Base-by-base conservation (phyloP, 2,329 filamentous ascomycete species). In the Ophiostoma sp. region DNA sequence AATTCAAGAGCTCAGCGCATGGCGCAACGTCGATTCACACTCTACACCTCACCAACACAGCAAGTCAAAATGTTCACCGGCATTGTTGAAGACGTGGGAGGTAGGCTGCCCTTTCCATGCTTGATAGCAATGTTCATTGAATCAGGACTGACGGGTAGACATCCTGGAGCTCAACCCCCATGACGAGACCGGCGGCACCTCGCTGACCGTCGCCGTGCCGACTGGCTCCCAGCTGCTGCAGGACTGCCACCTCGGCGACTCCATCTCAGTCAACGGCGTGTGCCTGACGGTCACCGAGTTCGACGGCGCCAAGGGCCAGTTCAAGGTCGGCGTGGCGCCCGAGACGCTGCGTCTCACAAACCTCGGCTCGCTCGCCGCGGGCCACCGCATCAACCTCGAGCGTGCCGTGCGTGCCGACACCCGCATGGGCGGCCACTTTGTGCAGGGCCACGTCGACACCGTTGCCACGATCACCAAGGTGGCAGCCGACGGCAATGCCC, bases 341-440 rank as follows among this genome's bases (percentile, higher is more conserved):
- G 95, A 99, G 81, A 99, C 95, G 16, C 87, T 99, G 68, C 93
- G 95, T 69, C 87, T 96, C 69, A 99, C 96, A 70, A 96, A 98
- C 80, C 87, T 99, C n/a, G 94, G 93, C 71, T 82, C 82, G 27
- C 83, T 99, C 67, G 79, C 80, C 64, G 77, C 86, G 70, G 82
- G 82, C 58, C 90, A 88, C 70, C 82, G 81, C 36, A 93, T 98
- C 72, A 99, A 99, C 78, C 89, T 99, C 67, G 95, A 99, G 82
- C 89, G 95, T 16, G 94, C 95, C 3, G 93, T 99, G 67, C 89
- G 90, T 18, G 92, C 93, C 4, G 87, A 90, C 74, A 97, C 94
- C 63, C 91, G 95, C 68, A 98, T 99, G 92, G 95, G 96, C 64
- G 95, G 95, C 0, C 95, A 99, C 80, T 97, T 98, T 75, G 94